phyloP scores from a whole-genome alignment of 2,329 filamentous ascomycete species.

The Fusarium coicis region DNA sequence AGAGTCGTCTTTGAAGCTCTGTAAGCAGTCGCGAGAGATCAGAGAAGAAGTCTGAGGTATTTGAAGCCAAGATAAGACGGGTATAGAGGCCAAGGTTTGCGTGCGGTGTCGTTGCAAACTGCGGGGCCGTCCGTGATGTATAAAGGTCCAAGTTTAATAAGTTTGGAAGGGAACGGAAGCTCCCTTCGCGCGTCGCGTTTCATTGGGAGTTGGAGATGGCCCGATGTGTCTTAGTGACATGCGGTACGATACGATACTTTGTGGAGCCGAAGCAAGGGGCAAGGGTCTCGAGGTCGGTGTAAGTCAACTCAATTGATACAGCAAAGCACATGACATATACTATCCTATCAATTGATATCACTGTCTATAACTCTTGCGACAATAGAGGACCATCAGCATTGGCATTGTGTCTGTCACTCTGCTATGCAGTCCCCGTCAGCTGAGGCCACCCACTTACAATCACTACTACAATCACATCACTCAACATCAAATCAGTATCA shows the following conservation, averaged over 20 bases:
- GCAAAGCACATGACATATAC: no score
- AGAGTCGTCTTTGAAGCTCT: background rate
- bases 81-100: background rate
- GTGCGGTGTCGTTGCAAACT: background rate
- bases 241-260: background rate
- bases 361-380: background rate
- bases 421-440: background rate
- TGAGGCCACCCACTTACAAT: background rate
- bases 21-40: background rate
- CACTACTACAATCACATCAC: background rate
- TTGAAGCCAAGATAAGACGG: background rate
- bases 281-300: background rate
- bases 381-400: background rate
- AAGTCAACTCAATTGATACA: background rate
- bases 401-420: background rate
- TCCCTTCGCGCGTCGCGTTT: constrained; percentile 22
- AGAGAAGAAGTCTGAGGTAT: background rate
- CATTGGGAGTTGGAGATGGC: background rate
- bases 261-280: background rate
- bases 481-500: background rate
- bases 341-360: background rate
- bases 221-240: constrained; percentile 1
- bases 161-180: constrained; percentile 7
- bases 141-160: constrained; percentile 24
- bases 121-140: constrained; percentile 18